Evolutionary conservation across 2,329 filamentous ascomycete genomes (phyloP), one percentile per base, ranked within the genome.

Genomic region (Venturia pyrina): DNA sequence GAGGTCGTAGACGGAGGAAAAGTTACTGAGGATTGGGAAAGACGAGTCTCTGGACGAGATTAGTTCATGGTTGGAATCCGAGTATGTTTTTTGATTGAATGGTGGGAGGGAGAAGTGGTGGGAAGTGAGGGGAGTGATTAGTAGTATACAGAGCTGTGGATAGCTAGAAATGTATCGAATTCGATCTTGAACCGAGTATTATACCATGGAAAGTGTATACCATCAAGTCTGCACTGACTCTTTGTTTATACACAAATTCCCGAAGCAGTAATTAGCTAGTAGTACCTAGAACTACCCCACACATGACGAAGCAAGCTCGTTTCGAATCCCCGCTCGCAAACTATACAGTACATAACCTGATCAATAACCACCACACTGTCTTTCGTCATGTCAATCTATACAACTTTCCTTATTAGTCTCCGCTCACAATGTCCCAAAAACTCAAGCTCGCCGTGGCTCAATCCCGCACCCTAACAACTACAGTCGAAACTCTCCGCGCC

Each of bases 1-100:
- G 87, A 96, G 48, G 87, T 98, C 21, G 91, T 97, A 3, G 93
- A 98, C 75, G 89, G 88, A 41, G 82, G 88, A 69, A 83, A 90
- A 62, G 84, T 96, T 21, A 87, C 89, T 63, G 93, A 97, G 71
- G 93, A 98, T 76, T 98, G 92, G 89, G 83, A 83, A 68, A 86
- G 90, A 73, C 83, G 93, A 68, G 86, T 96, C 66, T 87, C 87
- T 73, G 89, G 89, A 5, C 70, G 75, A 56, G 78, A 80, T 67
- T 80, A 37, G 17, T 28, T 28, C 28, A 28, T 28, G 28, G 4
- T 28, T 28, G 28, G 28, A 28, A 28, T 28, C 28, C 28, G 28
- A 28, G 28, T 28, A 28, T 28, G 28, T 28, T 28, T 28, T 28
- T 28, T 4, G 28, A 28, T 28, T 28, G 28, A 28, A 28, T 28